These are phyloP conservation scores for Gleditsia sinensis DNA, from an alignment of 306 rosid species.

Conservation along the genomic window DNA sequence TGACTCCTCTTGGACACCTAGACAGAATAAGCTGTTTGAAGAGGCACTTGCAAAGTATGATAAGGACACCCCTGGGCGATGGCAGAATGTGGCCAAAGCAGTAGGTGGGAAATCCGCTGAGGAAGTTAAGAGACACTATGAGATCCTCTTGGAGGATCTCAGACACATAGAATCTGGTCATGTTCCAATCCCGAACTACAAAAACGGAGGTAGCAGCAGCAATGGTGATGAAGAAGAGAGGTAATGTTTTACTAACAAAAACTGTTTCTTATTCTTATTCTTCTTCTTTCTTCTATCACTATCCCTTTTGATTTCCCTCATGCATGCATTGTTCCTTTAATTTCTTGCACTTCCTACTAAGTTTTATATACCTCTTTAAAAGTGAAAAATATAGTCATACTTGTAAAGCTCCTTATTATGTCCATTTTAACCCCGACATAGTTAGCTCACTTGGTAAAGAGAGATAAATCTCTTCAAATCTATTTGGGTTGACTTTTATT, in stretches of 20 bases:
- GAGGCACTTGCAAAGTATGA: conserved; percentile 64
- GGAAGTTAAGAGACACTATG: conserved; percentile 63
- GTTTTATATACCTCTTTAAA: too few species aligned
- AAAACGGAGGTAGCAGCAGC: conserved; percentile 22
- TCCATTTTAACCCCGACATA: too few species aligned
- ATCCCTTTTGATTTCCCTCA: background rate
- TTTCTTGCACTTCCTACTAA: background rate
- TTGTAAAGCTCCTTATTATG: too few species aligned
- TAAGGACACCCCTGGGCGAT: conserved; percentile 61
- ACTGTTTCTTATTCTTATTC: background rate
- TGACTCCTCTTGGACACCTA: conserved; percentile 57
- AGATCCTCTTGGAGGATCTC: conserved; percentile 63
- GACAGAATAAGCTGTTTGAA: conserved; percentile 64
- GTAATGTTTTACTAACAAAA: conserved; percentile 26
- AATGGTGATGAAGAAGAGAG: conserved; percentile 46
- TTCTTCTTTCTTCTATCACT: background rate
- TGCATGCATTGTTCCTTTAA: conserved; percentile 28
- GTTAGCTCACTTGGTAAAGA: too few species aligned
- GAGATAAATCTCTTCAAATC: too few species aligned
- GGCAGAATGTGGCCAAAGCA: conserved; percentile 64
- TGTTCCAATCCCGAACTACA: conserved; percentile 61
- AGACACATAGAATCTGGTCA: conserved; percentile 55
- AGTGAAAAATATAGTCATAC: too few species aligned
- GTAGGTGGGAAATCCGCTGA: conserved; percentile 53
- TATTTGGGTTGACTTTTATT: background rate